Conservation (phyloP, 2,329 filamentous ascomycete species). For the Verticillium zaregamsianum region DNA sequence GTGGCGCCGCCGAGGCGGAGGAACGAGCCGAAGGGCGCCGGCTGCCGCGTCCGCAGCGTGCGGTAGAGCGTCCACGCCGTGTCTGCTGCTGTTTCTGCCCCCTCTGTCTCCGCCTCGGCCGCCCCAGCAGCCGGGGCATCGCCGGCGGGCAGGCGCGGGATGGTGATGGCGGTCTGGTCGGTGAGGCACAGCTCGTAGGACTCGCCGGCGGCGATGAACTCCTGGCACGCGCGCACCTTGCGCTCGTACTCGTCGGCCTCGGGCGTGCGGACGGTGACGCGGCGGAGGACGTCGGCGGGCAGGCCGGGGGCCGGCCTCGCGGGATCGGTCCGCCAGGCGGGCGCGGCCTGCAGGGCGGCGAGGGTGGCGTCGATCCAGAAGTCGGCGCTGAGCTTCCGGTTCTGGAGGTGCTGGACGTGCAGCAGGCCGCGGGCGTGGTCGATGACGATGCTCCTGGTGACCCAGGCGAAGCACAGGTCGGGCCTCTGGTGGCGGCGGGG, state of each 20-base stretch:
- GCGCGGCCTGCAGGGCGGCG: conserved; percentile 25
- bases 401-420: conserved; percentile 63
- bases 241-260: conserved; percentile 52
- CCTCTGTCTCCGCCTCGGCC: too few species aligned
- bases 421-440: conserved; percentile 62
- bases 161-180: conserved; percentile 62
- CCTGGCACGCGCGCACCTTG: conserved; percentile 66
- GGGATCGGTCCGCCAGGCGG: conserved; percentile 23
- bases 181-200: conserved; percentile 87
- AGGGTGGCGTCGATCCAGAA: conserved; percentile 26
- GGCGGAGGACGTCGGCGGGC: neutral
- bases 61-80: conserved; percentile 69
- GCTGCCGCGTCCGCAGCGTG: conserved; percentile 65
- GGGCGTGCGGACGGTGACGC: conserved; percentile 32
- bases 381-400: conserved; percentile 12
- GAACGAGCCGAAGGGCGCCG: conserved; percentile 82
- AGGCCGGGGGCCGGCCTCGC: neutral
- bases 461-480: conserved; percentile 73
- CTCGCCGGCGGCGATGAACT: conserved; percentile 68
- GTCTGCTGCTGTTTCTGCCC: too few species aligned
- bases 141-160: too few species aligned
- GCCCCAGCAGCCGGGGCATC: too few species aligned
- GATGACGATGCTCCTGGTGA: conserved; percentile 72
- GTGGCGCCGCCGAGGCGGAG: conserved; percentile 66
- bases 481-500: conserved; percentile 42